Evolutionary conservation across 768 basidiomycete genomes (phyloP).

Genomic region (Flagelloscypha sp.): DNA sequence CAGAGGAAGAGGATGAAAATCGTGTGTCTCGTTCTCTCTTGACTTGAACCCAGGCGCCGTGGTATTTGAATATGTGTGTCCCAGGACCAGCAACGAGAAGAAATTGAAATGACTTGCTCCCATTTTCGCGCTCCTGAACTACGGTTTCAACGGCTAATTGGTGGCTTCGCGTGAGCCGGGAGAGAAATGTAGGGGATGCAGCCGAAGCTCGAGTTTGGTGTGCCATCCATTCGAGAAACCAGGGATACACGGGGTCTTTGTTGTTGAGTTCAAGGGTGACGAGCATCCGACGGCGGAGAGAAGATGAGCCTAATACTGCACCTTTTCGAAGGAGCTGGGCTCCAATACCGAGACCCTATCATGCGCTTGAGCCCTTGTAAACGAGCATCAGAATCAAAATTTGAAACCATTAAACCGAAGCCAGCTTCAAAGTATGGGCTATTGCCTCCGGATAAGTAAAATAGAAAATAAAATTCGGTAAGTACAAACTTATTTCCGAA

Average conservation of each 20-base stretch:
- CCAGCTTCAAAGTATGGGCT: conserved; percentile 98
- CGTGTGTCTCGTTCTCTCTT: conserved; percentile 92
- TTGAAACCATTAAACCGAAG: conserved; percentile 87
- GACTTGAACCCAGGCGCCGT: conserved; percentile 94
- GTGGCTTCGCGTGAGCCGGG: conserved; percentile 78
- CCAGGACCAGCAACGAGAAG: conserved; percentile 95
- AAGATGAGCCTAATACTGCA: conserved; percentile 55
- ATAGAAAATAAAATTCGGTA: conserved; percentile 1
- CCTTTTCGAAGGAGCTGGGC: conserved; percentile 69
- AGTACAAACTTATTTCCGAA: conserved; percentile 60
- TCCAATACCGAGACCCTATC: conserved; percentile 84
- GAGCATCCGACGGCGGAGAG: conserved; percentile 82
- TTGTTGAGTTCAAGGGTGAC: conserved; percentile 95
- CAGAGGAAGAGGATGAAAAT: conserved; percentile 86
- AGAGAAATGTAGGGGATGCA: conserved; percentile 26
- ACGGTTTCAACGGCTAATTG: conserved; percentile 92
- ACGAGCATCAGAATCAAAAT: neutral
- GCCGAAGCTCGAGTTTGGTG: conserved; percentile 39
- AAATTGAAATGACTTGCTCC: conserved; percentile 83
- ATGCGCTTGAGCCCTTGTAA: conserved; percentile 7
- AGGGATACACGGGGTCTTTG: conserved; percentile 89
- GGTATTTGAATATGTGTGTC: conserved; percentile 85
- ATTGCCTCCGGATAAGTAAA: conserved; percentile 12
- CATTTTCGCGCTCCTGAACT: conserved; percentile 84
- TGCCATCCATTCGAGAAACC: conserved; percentile 97